Base-by-base conservation (phyloP, 495 filamentous ascomycete genomes). In the Neurospora sp. region DNA sequence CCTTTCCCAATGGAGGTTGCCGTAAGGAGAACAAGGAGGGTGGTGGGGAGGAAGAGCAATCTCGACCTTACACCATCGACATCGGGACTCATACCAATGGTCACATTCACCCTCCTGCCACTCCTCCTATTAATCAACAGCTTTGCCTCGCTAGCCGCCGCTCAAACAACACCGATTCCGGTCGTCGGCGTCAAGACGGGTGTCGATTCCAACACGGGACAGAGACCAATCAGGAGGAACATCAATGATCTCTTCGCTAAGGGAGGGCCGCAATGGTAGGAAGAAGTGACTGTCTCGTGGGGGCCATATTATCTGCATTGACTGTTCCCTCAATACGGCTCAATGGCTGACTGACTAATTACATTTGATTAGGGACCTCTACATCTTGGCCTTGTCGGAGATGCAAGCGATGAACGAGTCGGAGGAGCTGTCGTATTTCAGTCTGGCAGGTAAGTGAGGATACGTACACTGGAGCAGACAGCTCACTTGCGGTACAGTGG, bases 341-440 rank as follows among this genome's bases (percentile, higher is more conserved):
- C 2, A 8, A 34, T 19, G 54, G 28, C 28, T 66, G 13, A 19
- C 54, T 66, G 54, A 70, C 48, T 28, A 6, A 13, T 11, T 15
- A 76, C 76, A 72, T 66, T 8, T 54, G 69, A 13, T 5, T 37
- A 85, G 82, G 83, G 81, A 85, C 39, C 76, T 86, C 34, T 85
- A 84, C 77, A 82, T 88, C 34, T 82, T 82, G 70, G 83, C 81
- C 17, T 77, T 86, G 24, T 78, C 77, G 11, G 75, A 79, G n/a
- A 74, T 87, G 43, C 82, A 86, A 69, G 79, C 79, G 7, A 76
- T 74, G 45, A 62, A 81, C 42, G 82, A 86, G 73, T 80, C 76
- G n/a, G 78, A 84, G 70, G 78, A 82, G 74, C 71, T 80, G 15
- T 88, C 86, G 0, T 88, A 82, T 73, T 88, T 85, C 72, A 77